Base-by-base conservation (phyloP, 192 early-diverging fungal species). In the Kickxella alabastrina region DNA sequence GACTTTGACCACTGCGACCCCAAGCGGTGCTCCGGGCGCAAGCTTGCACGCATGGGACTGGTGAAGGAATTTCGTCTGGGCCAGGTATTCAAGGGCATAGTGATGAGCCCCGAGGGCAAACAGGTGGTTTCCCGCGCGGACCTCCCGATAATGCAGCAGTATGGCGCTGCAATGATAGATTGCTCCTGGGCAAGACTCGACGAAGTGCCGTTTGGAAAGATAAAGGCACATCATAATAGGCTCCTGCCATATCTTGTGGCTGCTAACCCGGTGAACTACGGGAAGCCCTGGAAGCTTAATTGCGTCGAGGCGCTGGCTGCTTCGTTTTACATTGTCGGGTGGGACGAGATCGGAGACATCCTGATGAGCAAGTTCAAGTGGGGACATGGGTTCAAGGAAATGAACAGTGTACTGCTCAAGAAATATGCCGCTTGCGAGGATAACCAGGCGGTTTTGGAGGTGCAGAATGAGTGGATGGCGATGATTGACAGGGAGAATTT, bases 1-100 rank as follows among this genome's bases (percentile, higher is more conserved):
- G 97, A 99, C 70, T 99, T 99, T 80, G 90, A 90, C 49, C 97
- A 99, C 65, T 98, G 95, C 77, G 97, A 99, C 65, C 97, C 97
- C 1, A 95, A 96, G 70, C 85, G 94, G 14, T 97, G 95, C 72
- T 95, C 92, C 3, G 95, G 97, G 43, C 86, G 88, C 39, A 91
- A 92, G 59, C 68, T 99, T 6, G 88, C 81, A 15, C 86, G 95
- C 37, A 65, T 88, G 53, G 82, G 85, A 29, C 78, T 94, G 45
- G 79, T 97, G 18, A 82, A 87, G 19, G 82, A 82, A 22, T 79
- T 99, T 29, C 83, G 87, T 38, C 79, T 97, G 22, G 86, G 84
- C 6, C 86, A 87, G 43, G 79, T 83, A 22, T 99, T 97, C 78
- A 82, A 87, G 36, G 95, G 97, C 52, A 81, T 99, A 28, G 92